phyloP scores from a whole-genome alignment of 164 flowering plant genomes.

The Houttuynia cordata region DNA sequence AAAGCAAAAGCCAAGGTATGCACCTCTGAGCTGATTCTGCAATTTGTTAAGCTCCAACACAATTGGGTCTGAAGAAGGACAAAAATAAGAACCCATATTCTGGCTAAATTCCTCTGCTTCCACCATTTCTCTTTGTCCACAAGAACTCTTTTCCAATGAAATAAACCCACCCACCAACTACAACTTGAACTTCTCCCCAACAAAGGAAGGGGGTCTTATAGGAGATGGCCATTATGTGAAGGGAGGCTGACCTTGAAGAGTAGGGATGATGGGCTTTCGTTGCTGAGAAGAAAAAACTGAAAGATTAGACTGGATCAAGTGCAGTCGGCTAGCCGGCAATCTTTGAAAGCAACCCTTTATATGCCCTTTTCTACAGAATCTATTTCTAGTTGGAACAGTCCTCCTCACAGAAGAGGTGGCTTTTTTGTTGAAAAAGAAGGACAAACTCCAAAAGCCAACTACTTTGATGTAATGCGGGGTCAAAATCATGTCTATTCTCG shows the following conservation, averaged over 20 bases:
- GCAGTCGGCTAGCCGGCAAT: constrained; percentile 42
- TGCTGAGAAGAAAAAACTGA: constrained; percentile 27
- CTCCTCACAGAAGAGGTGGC: not conserved
- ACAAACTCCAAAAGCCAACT: not conserved
- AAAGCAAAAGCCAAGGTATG: not conserved
- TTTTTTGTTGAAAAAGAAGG: not conserved
- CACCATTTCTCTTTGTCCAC: constrained; percentile 24
- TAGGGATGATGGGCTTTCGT: constrained; percentile 32
- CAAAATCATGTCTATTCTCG: not conserved
- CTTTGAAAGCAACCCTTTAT: constrained; percentile 28
- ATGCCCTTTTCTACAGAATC: not conserved
- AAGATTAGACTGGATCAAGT: constrained; percentile 1
- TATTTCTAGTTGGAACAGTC: not conserved
- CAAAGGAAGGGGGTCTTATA: constrained; percentile 20
- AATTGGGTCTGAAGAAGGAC: constrained; percentile 44
- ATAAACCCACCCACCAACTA: constrained; percentile 8
- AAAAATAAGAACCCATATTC: constrained; percentile 22
- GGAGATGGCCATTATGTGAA: constrained; percentile 14
- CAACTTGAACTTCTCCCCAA: constrained; percentile 10
- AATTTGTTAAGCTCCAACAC: constrained; percentile 60
- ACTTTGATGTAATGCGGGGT: not conserved
- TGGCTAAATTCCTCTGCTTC: constrained; percentile 24
- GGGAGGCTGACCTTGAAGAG: constrained; percentile 29
- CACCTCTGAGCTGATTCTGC: constrained; percentile 79
- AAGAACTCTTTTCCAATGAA: constrained; percentile 2